phyloP scores from a whole-genome alignment of 1,284 basidiomycete genomes.

The Coniferiporia sulphurascens region DNA sequence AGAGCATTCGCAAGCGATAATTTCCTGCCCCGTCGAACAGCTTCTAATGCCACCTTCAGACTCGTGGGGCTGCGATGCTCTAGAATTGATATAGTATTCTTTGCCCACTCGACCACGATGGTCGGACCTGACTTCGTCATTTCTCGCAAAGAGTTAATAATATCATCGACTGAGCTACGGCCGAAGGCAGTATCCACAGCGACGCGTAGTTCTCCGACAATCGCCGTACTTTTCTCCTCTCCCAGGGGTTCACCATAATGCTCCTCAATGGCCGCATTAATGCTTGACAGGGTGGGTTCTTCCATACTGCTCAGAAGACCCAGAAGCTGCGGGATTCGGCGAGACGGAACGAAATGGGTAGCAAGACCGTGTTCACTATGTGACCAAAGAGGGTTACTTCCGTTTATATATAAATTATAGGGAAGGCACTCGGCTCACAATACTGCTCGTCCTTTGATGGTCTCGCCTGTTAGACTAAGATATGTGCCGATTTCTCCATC shows the following conservation, averaged over 20 bases:
- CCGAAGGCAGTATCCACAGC: slow-evolving; percentile 81
- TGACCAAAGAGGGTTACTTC: not conserved
- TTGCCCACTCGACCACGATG: slow-evolving; percentile 69
- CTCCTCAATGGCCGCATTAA: slow-evolving; percentile 64
- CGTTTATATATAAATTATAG: not conserved
- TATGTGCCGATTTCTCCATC: slow-evolving; percentile 94
- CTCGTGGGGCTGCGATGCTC: slow-evolving; percentile 82
- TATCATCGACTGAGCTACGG: slow-evolving; percentile 63
- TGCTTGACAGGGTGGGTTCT: slow-evolving; percentile 41
- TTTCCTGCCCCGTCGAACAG: slow-evolving; percentile 65
- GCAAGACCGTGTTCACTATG: slow-evolving; percentile 83
- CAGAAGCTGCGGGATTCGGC: slow-evolving; percentile 65
- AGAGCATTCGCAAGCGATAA: slow-evolving; percentile 64
- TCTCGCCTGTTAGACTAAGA: slow-evolving; percentile 83
- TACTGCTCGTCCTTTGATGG: slow-evolving; percentile 70
- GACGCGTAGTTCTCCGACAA: slow-evolving; percentile 60
- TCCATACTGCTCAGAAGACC: slow-evolving; percentile 59
- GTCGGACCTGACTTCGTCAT: slow-evolving; percentile 40
- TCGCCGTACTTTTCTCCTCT: slow-evolving; percentile 49
- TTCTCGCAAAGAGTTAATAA: slow-evolving; percentile 54
- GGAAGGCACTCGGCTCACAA: slow-evolving; percentile 55
- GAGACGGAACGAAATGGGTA: slow-evolving; percentile 83
- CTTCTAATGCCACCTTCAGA: slow-evolving; percentile 78
- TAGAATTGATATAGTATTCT: slow-evolving; percentile 58
- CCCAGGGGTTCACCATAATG: slow-evolving; percentile 53